These are phyloP conservation scores for Bidens hawaiensis DNA, from an alignment of 140 eudicot genomes.

Conservation along the genomic window DNA sequence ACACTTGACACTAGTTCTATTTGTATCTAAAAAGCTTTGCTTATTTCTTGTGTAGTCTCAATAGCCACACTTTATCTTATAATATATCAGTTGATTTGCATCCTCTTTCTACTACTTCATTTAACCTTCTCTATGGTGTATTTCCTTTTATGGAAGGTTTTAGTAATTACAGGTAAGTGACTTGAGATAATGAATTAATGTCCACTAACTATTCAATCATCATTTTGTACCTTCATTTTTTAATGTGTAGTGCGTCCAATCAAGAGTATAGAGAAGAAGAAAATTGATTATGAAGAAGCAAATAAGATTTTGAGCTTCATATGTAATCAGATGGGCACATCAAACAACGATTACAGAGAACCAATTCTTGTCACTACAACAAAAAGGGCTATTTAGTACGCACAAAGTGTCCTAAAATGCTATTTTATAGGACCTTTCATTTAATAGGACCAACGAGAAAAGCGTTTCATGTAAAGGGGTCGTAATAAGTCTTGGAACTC, in stretches of 20 bases:
- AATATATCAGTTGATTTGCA: background rate
- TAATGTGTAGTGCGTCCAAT: background rate
- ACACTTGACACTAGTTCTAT: background rate
- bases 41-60: slow-evolving; percentile 1
- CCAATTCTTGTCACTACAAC: too few species aligned
- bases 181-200: background rate
- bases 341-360: background rate
- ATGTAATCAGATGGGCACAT: background rate
- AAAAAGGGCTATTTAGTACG: too few species aligned
- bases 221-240: background rate
- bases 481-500: too few species aligned
- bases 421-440: too few species aligned
- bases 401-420: too few species aligned
- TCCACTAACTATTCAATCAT: background rate
- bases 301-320: background rate
- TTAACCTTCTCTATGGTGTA: background rate
- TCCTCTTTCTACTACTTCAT: background rate
- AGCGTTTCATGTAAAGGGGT: too few species aligned
- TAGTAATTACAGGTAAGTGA: background rate
- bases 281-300: background rate
- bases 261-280: background rate
- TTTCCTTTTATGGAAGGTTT: background rate
- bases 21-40: background rate
- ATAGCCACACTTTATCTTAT: background rate
- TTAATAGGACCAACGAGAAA: too few species aligned